These are phyloP conservation scores for Colletotrichum phormii DNA, from an alignment of 2,329 filamentous ascomycete species.

Conservation along the genomic window DNA sequence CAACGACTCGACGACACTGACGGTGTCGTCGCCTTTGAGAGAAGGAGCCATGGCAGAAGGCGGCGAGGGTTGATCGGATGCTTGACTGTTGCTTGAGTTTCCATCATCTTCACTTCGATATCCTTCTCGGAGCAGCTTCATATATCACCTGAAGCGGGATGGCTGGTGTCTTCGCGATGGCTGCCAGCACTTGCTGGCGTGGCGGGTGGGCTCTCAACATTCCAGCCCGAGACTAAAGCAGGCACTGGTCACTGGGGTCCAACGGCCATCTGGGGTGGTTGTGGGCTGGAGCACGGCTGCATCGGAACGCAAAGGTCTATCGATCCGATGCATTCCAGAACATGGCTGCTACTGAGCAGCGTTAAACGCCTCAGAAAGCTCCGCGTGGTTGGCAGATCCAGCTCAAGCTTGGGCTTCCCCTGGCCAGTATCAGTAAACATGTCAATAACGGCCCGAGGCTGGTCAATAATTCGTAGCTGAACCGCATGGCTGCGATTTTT, in stretches of 20 bases:
- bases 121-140: background rate
- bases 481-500: background rate
- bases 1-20: slow-evolving; percentile 36
- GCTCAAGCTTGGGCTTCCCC: background rate
- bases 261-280: background rate
- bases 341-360: background rate
- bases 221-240: slow-evolving; percentile 10
- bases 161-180: slow-evolving; percentile 15
- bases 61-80: background rate
- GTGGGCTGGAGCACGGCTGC: background rate
- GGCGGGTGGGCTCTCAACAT: slow-evolving; percentile 27
- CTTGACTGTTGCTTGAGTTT: background rate
- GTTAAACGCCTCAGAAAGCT: background rate
- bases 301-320: slow-evolving; percentile 1
- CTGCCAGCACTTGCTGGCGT: slow-evolving; percentile 19
- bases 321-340: slow-evolving; percentile 13
- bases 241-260: background rate
- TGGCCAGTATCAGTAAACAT: background rate
- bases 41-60: slow-evolving; percentile 22
- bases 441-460: background rate
- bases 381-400: slow-evolving; percentile 12
- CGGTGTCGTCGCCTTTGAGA: slow-evolving; percentile 27
- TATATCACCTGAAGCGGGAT: slow-evolving; percentile 17
- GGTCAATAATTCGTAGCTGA: background rate
- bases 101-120: background rate